Evolutionary conservation across 2,329 filamentous ascomycete species (phyloP), one percentile per base, ranked within the genome.

Genomic region (Periconia macrospinosa): DNA sequence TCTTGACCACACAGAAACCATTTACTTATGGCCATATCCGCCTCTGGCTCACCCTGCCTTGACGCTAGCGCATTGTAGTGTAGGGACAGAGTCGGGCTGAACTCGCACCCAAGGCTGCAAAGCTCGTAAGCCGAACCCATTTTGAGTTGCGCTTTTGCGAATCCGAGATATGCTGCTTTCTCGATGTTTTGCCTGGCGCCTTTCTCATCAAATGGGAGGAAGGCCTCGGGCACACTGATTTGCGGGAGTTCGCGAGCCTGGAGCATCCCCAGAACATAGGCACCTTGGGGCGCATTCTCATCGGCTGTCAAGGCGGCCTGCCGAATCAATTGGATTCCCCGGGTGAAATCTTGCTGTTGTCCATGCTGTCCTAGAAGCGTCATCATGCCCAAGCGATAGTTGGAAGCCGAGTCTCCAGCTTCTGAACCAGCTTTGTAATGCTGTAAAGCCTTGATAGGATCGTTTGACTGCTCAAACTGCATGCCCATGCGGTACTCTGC

Each of bases 1-100:
- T 97, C 93, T 60, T 94, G 92, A 2, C 94, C 94, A 67, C 96
- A 97, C 27, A 99, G 81, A 70, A 97, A 99, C 94, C 94, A 99
- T 75, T 96, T 94, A 75, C 93, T 97, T 56, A 99, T 92, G 27
- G 93, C 92, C 76, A 99, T 89, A 55, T 96, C 92, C 0, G 93
- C 94, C 72, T 99, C 94, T 0, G 92, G 82, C 66, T 97, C 92
- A 17, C 92, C 93, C 76, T 97, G 94, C 60, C 90, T 87, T 13
- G 94, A 90, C 19, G 94, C 93, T 30, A 99, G 82, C 37, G 91
- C 91, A 68, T 97, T 97, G 78, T 99, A 99, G 71, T 99, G 94
- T 50, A 99, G 77, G 1, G 93, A 97, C 53, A 95, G 83, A 0
- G 91, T 89, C 1, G 94, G 92, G 66, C 95, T 92, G 74, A 99